These are phyloP conservation scores for Casuarina cunninghamiana DNA, from an alignment of 306 rosid genomes.

Conservation along the genomic window DNA sequence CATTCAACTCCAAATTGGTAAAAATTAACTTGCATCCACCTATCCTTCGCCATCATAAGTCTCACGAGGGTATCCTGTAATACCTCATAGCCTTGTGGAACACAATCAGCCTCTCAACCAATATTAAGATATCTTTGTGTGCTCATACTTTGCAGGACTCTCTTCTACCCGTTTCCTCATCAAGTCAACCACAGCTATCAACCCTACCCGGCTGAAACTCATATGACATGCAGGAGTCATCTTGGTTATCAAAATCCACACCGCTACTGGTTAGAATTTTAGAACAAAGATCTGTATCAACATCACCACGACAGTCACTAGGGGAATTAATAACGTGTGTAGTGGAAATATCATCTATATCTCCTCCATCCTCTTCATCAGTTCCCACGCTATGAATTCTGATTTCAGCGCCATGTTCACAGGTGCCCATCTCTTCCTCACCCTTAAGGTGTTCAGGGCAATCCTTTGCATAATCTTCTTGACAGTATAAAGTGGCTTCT, in stretches of 20 bases:
- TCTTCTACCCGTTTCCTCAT: conserved; percentile 4
- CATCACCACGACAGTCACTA: conserved; percentile 3
- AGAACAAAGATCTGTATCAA: background rate
- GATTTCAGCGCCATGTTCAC: background rate
- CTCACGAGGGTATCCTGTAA: background rate
- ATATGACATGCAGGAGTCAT: conserved; percentile 36
- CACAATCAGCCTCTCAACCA: background rate
- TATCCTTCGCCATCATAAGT: background rate
- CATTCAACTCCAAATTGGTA: conserved; percentile 2
- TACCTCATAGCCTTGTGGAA: background rate
- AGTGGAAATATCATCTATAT: conserved; percentile 29
- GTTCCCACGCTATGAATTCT: conserved; percentile 10
- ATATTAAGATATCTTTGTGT: background rate
- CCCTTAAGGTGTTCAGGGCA: conserved; percentile 30
- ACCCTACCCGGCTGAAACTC: conserved; percentile 26
- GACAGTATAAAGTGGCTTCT: conserved; percentile 22
- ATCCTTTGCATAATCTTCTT: conserved; percentile 12
- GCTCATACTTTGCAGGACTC: conserved; percentile 19
- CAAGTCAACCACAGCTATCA: conserved; percentile 5
- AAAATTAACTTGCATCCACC: background rate
- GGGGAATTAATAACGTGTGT: conserved; percentile 14
- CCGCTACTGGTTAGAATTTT: conserved; percentile 7
- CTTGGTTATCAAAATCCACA: conserved; percentile 26
- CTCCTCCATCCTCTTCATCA: conserved; percentile 30
- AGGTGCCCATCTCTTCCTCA: conserved; percentile 22